A percentile compares a stretch with the other conserved stretches of the same genome.
Conservation (phyloP, 495 filamentous ascomycete species). For the Aspergillus campestris region DNA sequence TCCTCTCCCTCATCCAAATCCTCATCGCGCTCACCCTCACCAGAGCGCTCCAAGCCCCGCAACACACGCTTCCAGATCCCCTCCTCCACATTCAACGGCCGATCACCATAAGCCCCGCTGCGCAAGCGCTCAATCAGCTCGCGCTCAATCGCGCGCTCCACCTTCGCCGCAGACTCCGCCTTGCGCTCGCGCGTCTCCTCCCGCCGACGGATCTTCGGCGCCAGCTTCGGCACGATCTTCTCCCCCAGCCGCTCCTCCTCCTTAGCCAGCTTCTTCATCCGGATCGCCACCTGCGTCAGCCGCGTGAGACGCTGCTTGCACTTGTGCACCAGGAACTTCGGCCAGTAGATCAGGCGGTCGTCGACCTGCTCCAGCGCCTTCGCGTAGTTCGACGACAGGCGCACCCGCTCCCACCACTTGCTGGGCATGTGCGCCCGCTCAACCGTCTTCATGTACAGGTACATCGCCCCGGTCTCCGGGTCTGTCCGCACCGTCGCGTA, state of each 20-base stretch:
- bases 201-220: slow-evolving; percentile 81
- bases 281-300: slow-evolving; percentile 84
- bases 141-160: slow-evolving; percentile 92
- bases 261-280: slow-evolving; percentile 71
- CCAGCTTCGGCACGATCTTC: slow-evolving; percentile 77
- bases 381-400: slow-evolving; percentile 81
- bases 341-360: slow-evolving; percentile 85
- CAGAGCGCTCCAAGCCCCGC: slow-evolving; percentile 75
- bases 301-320: slow-evolving; percentile 96
- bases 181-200: slow-evolving; percentile 91
- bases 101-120: slow-evolving; percentile 90
- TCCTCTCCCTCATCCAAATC: slow-evolving; percentile 86
- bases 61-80: slow-evolving; percentile 97
- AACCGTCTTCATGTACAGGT: slow-evolving; percentile 96
- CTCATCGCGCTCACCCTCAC: slow-evolving; percentile 76
- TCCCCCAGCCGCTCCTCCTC: slow-evolving; percentile 92
- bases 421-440: slow-evolving; percentile 84
- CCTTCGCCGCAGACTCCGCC: slow-evolving; percentile 86
- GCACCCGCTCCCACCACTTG: slow-evolving; percentile 92
- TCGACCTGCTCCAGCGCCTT: slow-evolving; percentile 85
- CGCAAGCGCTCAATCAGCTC: slow-evolving; percentile 87
- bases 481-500: slow-evolving; percentile 90
- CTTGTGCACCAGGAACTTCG: slow-evolving; percentile 90
- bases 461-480: slow-evolving; percentile 72
- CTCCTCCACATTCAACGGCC: slow-evolving; percentile 89